Evolutionary conservation across 441 rosid genomes (phyloP), one percentile per base, ranked within the genome.

Genomic region (Kokia cookei): DNA sequence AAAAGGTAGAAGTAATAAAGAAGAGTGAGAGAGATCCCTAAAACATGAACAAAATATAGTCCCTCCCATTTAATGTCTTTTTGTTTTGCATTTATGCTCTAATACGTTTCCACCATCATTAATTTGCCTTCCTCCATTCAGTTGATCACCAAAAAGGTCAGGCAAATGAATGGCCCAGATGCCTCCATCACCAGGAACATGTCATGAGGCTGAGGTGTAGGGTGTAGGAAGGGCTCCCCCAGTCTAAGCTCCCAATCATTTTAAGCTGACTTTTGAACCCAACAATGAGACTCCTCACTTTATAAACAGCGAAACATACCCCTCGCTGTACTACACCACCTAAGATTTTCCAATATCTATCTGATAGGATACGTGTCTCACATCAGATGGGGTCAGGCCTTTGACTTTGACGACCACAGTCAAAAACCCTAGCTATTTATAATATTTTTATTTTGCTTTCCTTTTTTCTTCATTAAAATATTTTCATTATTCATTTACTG

Each of bases 161-260:
- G 51, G 5, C 1, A 65, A 42, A 3, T 42, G n/a, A 43, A 43
- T 1, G 53, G 40, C 47, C 45, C 66, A 43, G 53, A 65, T 65
- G 11, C 27, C n/a, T 7, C 55, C 14, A 26, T 24, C 22, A 43
- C 22, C 42, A 26, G 13, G 19, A 17, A 10, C 17, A 19, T 15
- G 72, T 29, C 10, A 32, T 1, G 61, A 11, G 29, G 45, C 3
- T 35, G 27, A n/a, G 15, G n/a, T 5, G 14, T 32, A 69, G 47
- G 29, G 29, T n/a, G 5, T 29, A 50, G 60, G 27, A 22, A 55
- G 10, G 27, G 60, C 13, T 8, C 60, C 14, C 1, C 57, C 5
- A 72, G 77, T 77, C 76, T 45, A 71, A 48, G 77, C 73, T 85
- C 59, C 90, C 91, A 86, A 92, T 92, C 88, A 90, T 90, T 90